phyloP scores from a whole-genome alignment of 768 basidiomycete species.

The Leucocoprinus leucothites region DNA sequence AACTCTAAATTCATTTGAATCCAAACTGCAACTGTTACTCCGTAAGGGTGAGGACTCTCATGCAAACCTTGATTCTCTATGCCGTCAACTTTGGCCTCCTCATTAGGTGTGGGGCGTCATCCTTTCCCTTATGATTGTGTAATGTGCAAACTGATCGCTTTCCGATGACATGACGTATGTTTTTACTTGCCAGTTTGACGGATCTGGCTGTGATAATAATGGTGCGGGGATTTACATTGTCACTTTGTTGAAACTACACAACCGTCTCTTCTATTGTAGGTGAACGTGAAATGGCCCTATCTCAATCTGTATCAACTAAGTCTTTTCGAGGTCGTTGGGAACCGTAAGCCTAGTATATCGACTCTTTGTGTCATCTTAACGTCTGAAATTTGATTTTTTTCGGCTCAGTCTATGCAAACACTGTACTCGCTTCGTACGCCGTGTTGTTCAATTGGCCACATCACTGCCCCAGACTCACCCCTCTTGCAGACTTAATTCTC shows the following conservation, averaged over 20 bases:
- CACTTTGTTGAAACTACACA: too few species aligned
- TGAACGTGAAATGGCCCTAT: neutral
- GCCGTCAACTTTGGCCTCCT: neutral
- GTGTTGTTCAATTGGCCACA: too few species aligned
- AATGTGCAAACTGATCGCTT: neutral
- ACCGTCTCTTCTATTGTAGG: neutral
- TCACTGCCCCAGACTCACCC: neutral
- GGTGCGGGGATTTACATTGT: neutral
- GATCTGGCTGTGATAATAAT: slow-evolving; percentile 2
- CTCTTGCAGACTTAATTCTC: neutral
- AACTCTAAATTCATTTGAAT: too few species aligned
- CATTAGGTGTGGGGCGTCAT: neutral
- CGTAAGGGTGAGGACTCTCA: neutral
- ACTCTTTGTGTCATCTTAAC: too few species aligned
- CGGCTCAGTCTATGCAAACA: slow-evolving; percentile 4
- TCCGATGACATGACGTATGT: neutral
- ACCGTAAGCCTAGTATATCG: neutral
- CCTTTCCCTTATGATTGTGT: too few species aligned
- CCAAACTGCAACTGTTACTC: too few species aligned
- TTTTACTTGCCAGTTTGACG: neutral
- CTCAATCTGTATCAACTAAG: neutral
- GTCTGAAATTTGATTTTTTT: too few species aligned
- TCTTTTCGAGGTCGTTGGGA: slow-evolving; percentile 3
- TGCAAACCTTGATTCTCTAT: neutral
- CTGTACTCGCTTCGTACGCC: slow-evolving; percentile 5